Evolutionary conservation across 129 eudicot genomes (phyloP).

Genomic region (Flaveria linearis): DNA sequence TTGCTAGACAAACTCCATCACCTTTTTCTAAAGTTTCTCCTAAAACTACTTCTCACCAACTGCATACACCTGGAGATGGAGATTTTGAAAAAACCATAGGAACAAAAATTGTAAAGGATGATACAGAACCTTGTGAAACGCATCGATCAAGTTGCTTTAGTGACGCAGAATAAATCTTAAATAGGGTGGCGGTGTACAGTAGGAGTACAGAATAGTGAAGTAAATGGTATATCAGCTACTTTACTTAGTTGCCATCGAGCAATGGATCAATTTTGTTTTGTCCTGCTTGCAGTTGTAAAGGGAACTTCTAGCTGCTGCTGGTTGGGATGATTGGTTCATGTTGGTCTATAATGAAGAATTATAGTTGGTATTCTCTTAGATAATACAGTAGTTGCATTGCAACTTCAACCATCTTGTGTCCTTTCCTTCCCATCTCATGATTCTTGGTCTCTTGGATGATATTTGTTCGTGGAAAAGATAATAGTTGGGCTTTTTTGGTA

Average conservation of each 20-base stretch:
- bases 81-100: conserved; percentile 42
- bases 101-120: conserved; percentile 27
- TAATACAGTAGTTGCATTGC: background rate
- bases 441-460: background rate
- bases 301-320: conserved; percentile 18
- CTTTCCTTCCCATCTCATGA: background rate
- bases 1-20: conserved; percentile 39
- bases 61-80: conserved; percentile 29
- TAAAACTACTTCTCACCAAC: conserved; percentile 28
- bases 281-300: conserved; percentile 30
- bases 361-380: conserved; percentile 10
- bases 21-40: conserved; percentile 39
- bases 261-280: conserved; percentile 24
- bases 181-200: conserved; percentile 10
- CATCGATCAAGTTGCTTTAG: conserved; percentile 25
- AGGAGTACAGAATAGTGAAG: conserved; percentile 16
- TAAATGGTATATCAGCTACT: conserved; percentile 15
- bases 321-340: conserved; percentile 20
- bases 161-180: background rate
- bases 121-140: conserved; percentile 39
- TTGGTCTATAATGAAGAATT: conserved; percentile 13
- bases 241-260: conserved; percentile 11
- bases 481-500: background rate
- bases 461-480: background rate
- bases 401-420: background rate